Evolutionary conservation across 306 rosid species (phyloP), one percentile per base, ranked within the genome.

Genomic region (Lablab purpureus): DNA sequence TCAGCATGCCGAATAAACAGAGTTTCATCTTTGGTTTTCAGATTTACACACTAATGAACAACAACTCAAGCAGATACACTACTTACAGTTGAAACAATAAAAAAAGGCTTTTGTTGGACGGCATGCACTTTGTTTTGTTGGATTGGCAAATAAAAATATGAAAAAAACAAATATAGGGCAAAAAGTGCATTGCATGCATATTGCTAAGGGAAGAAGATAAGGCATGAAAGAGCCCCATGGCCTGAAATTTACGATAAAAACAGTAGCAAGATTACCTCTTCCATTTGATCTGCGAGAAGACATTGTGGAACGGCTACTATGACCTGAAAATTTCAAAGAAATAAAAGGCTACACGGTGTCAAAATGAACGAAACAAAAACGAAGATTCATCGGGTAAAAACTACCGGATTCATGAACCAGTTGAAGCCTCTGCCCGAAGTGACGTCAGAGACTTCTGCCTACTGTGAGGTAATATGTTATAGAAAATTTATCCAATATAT

Each of bases 241-340:
- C 17, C 66, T 25, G 40, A 59, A 13, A 59, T 27, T 59, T 27
- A 59, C 27, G 37, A 62, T 0, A 15, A 28, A 62, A 14, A 8
- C 25, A n/a, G 2, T 40, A 6, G 18, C 32, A 54, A 56, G 46
- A 11, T 65, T 56, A 81, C 80, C 85, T 82, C 13, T 75, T 67
- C 34, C 2, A 40, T 7, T 10, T 81, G 77, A 47, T 54, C 69
- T 27, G 17, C 47, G 27, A 68, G 59, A 56, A 21, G 22, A 67
- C 77, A 81, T 68, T 40, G 21, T 8, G 68, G 51, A 50, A 36
- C 30, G 27, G 55, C 40, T 51, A 28, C 32, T 36, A 54, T 11
- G 50, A 32, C 50, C 37, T 27, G 62, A 13, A 50, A 64, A 45
- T 49, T 21, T 32, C 3, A 30, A 64, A 32, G 73, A 73, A 21